Percentiles rank a stretch among this genome's conserved stretches.
Conservation (phyloP, 2,329 filamentous ascomycete species). For the Paecilomyces variotii region DNA sequence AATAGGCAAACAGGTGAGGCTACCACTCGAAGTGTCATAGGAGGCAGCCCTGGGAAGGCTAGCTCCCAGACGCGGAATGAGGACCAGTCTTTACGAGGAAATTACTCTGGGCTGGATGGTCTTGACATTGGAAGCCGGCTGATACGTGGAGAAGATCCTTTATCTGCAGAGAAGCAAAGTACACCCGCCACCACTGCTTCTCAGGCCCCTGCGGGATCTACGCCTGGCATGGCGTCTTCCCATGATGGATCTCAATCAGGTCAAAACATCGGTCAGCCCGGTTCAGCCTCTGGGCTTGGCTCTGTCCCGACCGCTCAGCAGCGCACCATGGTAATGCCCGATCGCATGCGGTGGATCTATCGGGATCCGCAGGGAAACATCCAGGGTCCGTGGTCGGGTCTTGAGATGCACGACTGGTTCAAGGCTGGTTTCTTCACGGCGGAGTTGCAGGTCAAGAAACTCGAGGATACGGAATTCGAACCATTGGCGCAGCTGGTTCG, state of each 20-base stretch:
- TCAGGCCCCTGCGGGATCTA: constrained; percentile 27
- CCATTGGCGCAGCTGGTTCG: constrained; percentile 89
- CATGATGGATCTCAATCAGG: constrained; percentile 23
- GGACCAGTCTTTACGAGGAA: constrained; percentile 32
- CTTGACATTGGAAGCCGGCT: constrained; percentile 5
- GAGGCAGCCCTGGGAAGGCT: constrained; percentile 50
- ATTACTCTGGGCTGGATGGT: constrained; percentile 22
- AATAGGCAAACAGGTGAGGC: constrained; percentile 49
- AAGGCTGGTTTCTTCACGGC: constrained; percentile 97
- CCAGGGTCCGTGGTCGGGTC: constrained; percentile 88
- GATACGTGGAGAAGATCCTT: constrained; percentile 13
- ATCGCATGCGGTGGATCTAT: constrained; percentile 98
- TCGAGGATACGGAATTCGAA: constrained; percentile 90
- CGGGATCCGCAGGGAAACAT: constrained; percentile 86
- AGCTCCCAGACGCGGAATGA: not conserved
- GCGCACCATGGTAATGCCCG: constrained; percentile 97
- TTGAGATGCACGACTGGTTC: constrained; percentile 99
- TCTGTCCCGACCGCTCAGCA: constrained; percentile 63
- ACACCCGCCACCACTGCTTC: constrained; percentile 24
- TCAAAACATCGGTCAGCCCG: constrained; percentile 27
- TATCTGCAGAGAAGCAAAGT: constrained; percentile 21
- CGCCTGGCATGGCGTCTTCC: constrained; percentile 19
- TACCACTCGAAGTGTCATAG: constrained; percentile 44
- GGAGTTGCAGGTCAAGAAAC: constrained; percentile 87
- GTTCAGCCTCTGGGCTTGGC: constrained; percentile 48